Percentiles rank a stretch among this genome's conserved stretches.
Evolutionary conservation across 331 rosid genomes (phyloP).

Genomic region (Phaseolus coccineus): DNA sequence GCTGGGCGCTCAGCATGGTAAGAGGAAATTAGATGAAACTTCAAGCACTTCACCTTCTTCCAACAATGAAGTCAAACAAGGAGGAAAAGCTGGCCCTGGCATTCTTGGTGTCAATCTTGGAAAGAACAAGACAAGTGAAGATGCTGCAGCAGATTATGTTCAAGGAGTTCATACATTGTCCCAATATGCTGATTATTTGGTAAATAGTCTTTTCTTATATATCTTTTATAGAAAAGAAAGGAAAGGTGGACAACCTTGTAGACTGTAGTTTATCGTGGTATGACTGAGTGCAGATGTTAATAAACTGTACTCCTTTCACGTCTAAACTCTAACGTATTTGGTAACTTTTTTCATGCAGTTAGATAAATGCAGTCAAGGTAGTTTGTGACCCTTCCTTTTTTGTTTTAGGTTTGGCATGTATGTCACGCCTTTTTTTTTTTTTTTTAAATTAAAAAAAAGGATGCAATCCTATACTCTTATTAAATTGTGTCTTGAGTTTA

Average conservation of each 20-base stretch:
- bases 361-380: slow-evolving; percentile 11
- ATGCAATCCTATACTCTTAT: background rate
- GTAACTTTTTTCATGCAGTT: slow-evolving; percentile 26
- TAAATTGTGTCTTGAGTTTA: slow-evolving; percentile 7
- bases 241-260: slow-evolving; percentile 8
- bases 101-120: slow-evolving; percentile 98
- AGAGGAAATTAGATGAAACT: slow-evolving; percentile 95
- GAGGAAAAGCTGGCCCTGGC: slow-evolving; percentile 99
- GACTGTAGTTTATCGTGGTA: slow-evolving; percentile 5
- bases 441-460: background rate
- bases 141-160: slow-evolving; percentile 93
- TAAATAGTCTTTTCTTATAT: slow-evolving; percentile 46
- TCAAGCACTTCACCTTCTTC: slow-evolving; percentile 66
- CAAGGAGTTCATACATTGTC: slow-evolving; percentile 98
- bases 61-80: slow-evolving; percentile 74
- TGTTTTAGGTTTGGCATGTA: slow-evolving; percentile 29
- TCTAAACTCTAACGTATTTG: background rate
- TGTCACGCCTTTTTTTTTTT: background rate
- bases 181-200: slow-evolving; percentile 98
- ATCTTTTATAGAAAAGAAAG: background rate
- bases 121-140: slow-evolving; percentile 96
- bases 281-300: slow-evolving; percentile 17
- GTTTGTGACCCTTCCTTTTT: slow-evolving; percentile 11
- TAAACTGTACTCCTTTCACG: background rate
- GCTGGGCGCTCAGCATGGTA: slow-evolving; percentile 95